Conservation (phyloP, 345 rosid genomes). For the Syzygium jambos region DNA sequence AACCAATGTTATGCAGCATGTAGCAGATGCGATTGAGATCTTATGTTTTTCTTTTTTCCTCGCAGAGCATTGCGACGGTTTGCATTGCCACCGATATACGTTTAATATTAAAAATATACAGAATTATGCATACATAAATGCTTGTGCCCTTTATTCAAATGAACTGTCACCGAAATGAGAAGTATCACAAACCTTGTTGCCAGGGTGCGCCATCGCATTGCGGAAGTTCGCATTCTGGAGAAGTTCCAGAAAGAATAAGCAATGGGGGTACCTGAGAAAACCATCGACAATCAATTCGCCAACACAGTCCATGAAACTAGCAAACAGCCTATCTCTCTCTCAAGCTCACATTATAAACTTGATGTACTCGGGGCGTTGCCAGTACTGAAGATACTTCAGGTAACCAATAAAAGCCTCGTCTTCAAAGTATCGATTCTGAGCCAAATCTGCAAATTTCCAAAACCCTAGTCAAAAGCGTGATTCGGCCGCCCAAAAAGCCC, state of each 20-base stretch:
- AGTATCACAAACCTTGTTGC: constrained; percentile 58
- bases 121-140: background rate
- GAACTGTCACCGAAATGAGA: background rate
- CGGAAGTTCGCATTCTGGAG: constrained; percentile 94
- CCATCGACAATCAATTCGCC: background rate
- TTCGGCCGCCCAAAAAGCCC: background rate
- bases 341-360: constrained; percentile 82
- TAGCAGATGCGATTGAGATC: background rate
- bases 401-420: constrained; percentile 96
- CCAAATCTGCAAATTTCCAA: constrained; percentile 48
- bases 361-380: constrained; percentile 89
- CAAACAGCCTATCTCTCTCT: background rate
- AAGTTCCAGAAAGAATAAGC: constrained; percentile 87
- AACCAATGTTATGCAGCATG: background rate
- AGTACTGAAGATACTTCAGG: constrained; percentile 92
- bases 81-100: background rate
- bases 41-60: background rate
- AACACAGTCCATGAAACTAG: background rate
- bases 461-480: background rate
- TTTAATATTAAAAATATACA: background rate
- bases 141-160: background rate
- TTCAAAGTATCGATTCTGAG: constrained; percentile 97
- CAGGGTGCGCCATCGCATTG: constrained; percentile 96
- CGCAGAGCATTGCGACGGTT: background rate
- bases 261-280: constrained; percentile 91